Conservation (phyloP, 106 monocot species). For the Dendrobium catenatum region DNA sequence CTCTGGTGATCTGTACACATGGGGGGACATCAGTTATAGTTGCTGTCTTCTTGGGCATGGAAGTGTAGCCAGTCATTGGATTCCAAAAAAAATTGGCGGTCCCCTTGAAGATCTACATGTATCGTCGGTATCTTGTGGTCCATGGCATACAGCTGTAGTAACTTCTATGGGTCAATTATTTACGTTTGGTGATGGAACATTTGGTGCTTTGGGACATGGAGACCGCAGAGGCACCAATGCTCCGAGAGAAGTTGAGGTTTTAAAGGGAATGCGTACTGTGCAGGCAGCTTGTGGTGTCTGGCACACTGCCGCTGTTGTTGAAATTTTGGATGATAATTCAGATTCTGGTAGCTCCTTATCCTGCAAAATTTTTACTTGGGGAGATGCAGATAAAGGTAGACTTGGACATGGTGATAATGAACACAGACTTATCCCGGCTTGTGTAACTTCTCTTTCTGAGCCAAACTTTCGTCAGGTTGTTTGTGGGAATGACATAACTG, state of each 20-base stretch:
- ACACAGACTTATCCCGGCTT: conserved; percentile 44
- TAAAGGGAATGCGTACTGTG: conserved; percentile 40
- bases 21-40: conserved; percentile 66
- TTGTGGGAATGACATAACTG: conserved; percentile 63
- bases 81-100: too few species aligned
- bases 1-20: conserved; percentile 71
- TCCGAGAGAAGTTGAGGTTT: conserved; percentile 57
- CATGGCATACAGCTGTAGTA: conserved; percentile 70
- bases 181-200: conserved; percentile 79
- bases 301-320: conserved; percentile 80
- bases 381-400: conserved; percentile 67
- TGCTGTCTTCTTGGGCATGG: conserved; percentile 32
- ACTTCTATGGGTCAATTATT: conserved; percentile 55
- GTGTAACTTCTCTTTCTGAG: conserved; percentile 55
- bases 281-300: conserved; percentile 75
- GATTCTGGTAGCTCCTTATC: conserved; percentile 7
- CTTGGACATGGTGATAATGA: conserved; percentile 81
- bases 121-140: conserved; percentile 56
- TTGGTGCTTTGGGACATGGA: conserved; percentile 77
- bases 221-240: conserved; percentile 41
- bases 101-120: conserved; percentile 6
- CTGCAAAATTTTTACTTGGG: conserved; percentile 80
- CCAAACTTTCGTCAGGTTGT: conserved; percentile 69
- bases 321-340: conserved; percentile 22
- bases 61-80: too few species aligned